phyloP scores from a whole-genome alignment of 148 eudicot species.

The Spergularia marina region DNA sequence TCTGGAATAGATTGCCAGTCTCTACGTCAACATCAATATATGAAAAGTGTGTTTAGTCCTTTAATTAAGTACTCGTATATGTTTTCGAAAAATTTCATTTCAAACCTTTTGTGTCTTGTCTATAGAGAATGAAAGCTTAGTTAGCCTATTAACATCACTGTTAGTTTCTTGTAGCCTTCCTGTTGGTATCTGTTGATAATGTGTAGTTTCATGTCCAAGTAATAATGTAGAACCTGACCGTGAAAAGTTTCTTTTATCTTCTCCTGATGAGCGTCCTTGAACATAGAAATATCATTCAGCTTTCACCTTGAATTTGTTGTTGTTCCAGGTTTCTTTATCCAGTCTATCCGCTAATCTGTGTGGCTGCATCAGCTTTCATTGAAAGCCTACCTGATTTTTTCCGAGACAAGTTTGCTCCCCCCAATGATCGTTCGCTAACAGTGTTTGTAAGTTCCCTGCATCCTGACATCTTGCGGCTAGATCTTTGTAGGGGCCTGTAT shows the following conservation, averaged over 20 bases:
- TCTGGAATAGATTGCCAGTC: no score
- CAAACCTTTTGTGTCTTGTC: no score
- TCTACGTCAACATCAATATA: not conserved
- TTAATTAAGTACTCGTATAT: not conserved
- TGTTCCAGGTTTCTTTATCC: conserved; percentile 92
- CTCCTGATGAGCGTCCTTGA: not conserved
- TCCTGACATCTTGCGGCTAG: not conserved
- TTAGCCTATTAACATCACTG: not conserved
- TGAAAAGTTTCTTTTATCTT: not conserved
- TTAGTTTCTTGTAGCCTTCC: not conserved
- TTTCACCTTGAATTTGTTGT: conserved; percentile 9
- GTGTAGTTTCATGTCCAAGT: not conserved
- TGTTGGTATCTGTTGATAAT: not conserved
- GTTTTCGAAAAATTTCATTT: not conserved
- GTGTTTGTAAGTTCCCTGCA: conserved; percentile 45
- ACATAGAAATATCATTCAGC: not conserved
- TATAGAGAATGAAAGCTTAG: not conserved
- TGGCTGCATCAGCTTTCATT: conserved; percentile 92
- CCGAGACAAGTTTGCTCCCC: conserved; percentile 53
- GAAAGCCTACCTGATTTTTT: conserved; percentile 91
- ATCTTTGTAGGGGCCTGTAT: conserved; percentile 1
- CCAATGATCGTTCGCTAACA: conserved; percentile 45
- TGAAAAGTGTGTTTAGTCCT: not conserved
- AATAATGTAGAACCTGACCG: not conserved
- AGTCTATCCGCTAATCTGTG: conserved; percentile 89